phyloP scores from a whole-genome alignment of 139 green algal species.

The Chlamydomonas sp. region DNA sequence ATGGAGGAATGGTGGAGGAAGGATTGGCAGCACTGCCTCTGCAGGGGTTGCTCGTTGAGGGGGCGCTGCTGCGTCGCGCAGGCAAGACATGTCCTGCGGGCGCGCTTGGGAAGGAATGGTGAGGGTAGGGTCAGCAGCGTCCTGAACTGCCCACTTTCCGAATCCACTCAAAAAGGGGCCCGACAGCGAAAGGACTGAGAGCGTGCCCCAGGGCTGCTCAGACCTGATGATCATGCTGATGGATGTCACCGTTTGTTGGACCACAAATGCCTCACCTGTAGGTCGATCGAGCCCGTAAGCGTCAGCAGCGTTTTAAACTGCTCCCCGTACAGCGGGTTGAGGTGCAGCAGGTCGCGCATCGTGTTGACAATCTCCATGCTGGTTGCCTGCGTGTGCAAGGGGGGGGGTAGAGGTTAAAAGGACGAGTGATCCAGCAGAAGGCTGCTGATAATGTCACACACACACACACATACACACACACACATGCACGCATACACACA shows the following conservation, averaged over 20 bases:
- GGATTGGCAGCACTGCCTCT: background rate
- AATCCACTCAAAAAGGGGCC: background rate
- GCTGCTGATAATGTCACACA: background rate
- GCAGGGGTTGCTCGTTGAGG: slow-evolving; percentile 27
- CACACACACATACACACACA: background rate
- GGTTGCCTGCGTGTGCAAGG: slow-evolving; percentile 52
- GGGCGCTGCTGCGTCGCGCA: slow-evolving; percentile 84
- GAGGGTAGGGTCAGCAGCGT: background rate
- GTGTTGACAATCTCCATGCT: slow-evolving; percentile 91
- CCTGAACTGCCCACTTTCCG: background rate
- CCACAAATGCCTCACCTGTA: background rate
- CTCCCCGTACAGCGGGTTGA: slow-evolving; percentile 94
- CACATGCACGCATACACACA: too few relatives aligned
- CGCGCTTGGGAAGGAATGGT: slow-evolving; percentile 30
- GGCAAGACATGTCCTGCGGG: slow-evolving; percentile 79
- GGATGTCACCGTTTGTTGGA: background rate
- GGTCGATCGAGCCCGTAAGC: slow-evolving; percentile 17
- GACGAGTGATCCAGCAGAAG: background rate
- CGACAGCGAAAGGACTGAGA: background rate
- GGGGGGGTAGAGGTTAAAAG: background rate
- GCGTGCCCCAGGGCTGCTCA: background rate
- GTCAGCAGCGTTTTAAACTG: slow-evolving; percentile 75
- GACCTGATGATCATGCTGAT: background rate
- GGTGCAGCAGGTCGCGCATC: slow-evolving; percentile 86
- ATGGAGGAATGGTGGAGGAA: background rate